phyloP scores from a whole-genome alignment of 2,329 filamentous ascomycete species.

The Colletotrichum sp. region DNA sequence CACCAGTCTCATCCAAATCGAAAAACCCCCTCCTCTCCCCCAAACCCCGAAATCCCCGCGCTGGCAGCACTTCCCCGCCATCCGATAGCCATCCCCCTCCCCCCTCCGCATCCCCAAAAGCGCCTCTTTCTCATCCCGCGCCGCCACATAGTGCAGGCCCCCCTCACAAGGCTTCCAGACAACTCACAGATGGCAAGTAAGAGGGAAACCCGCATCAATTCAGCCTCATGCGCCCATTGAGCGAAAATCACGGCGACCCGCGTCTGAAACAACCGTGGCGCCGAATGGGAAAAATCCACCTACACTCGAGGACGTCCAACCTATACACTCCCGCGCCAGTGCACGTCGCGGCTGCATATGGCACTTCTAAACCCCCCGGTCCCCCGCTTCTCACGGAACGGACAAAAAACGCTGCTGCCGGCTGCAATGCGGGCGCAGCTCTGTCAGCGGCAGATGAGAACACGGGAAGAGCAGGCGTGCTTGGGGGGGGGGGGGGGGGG shows the following conservation, averaged over 20 bases:
- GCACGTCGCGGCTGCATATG: no score
- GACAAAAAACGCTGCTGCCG: neutral
- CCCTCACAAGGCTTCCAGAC: neutral
- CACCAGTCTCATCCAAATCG: neutral
- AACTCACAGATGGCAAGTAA: neutral
- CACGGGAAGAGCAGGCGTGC: no score
- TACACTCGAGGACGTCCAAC: neutral
- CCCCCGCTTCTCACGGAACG: neutral
- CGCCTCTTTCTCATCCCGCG: neutral
- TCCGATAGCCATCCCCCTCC: neutral
- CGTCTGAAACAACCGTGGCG: neutral
- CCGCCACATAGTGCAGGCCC: neutral
- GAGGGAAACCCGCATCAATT: neutral
- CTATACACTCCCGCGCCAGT: neutral
- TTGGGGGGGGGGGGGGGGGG: no score
- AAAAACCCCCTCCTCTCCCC: neutral
- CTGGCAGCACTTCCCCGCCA: neutral
- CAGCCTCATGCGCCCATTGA: neutral
- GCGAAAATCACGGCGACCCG: neutral
- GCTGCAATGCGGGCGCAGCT: neutral
- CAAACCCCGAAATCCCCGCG: neutral
- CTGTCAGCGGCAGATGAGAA: neutral
- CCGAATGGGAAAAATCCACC: neutral
- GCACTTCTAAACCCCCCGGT: no score
- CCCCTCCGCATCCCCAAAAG: neutral